A percentile compares a stretch with the other conserved stretches of the same genome.
Evolutionary conservation across 768 basidiomycete genomes (phyloP).

Genomic region (Russula compacta): DNA sequence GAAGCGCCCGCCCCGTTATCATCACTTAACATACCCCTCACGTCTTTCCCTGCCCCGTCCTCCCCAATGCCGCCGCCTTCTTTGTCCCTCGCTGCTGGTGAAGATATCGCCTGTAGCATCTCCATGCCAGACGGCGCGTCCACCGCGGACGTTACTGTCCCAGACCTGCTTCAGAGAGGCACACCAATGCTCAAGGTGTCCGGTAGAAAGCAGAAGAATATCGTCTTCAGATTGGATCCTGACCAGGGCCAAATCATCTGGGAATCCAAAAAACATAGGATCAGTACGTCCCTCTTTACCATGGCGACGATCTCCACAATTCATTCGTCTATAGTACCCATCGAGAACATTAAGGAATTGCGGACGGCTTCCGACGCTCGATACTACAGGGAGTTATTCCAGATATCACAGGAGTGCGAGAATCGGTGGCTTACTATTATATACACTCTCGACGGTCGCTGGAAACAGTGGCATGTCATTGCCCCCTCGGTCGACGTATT

Average conservation of each 20-base stretch:
- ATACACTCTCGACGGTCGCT: conserved; percentile 65
- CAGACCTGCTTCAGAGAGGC: conserved; percentile 49
- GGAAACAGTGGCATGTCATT: conserved; percentile 82
- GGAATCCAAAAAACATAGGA: conserved; percentile 61
- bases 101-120: not conserved
- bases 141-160: conserved; percentile 40
- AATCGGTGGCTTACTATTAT: conserved; percentile 79
- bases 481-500: conserved; percentile 57
- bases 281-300: conserved; percentile 37
- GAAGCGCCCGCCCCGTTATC: not conserved
- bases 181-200: conserved; percentile 79
- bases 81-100: not conserved
- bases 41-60: not conserved
- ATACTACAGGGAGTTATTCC: conserved; percentile 64
- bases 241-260: conserved; percentile 77
- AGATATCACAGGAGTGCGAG: conserved; percentile 51
- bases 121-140: not conserved
- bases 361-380: conserved; percentile 62
- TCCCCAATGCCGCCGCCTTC: not conserved
- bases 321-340: conserved; percentile 46
- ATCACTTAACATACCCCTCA: not conserved
- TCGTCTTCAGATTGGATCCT: conserved; percentile 63
- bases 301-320: not conserved
- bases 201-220: conserved; percentile 61
- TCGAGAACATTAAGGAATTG: conserved; percentile 83